Evolutionary conservation across 495 filamentous ascomycete genomes (phyloP), one percentile per base, ranked within the genome.

Genomic region (Aspergillus nanangensis): DNA sequence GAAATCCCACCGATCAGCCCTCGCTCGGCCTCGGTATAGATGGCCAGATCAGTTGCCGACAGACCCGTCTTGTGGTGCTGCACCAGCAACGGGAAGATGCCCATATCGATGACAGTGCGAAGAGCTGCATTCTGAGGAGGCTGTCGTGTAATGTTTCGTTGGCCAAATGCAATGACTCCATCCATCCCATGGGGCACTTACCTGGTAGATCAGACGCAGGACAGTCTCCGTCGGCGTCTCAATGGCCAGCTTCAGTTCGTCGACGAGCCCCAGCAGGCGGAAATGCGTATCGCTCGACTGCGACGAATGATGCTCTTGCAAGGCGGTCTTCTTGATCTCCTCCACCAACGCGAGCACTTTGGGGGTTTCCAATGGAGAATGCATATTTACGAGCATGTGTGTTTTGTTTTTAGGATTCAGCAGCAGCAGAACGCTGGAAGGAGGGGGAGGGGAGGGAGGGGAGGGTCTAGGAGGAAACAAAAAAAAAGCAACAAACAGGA

Each of bases 71-170:
- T 59, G 37, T 15, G 41, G n/a, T 60, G 53, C 8, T 56, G 45
- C 18, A 61, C 41, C 3, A 71, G 49, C 15, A 64, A 17, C 4
- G 52, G 50, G 20, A 69, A 69, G 21, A 71, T 57, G 2, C 53
- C 52, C 36, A 71, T 38, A 29, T 67, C 67, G 13, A 67, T 53
- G 8, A 64, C 65, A 9, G 55, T 51, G 9, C 65, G 60, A 19
- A 71, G 52, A 1, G 67, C 63, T 5, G 65, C 65, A 55, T 71
- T 71, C 31, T 69, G 65, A 3, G 67, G 65, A 14, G 67, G 65
- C 67, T 71, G 29, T n/a, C n/a, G n/a, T n/a, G n/a, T n/a, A 24
- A n/a, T 27, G 14, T 8, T 21, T 22, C 50, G 37, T 50, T 39
- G 14, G 23, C 21, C 27, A 22, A 34, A 10, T 10, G 47, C 27